phyloP scores from a whole-genome alignment of 1,139 yeast genomes.

The Kodamaea fungicola region DNA sequence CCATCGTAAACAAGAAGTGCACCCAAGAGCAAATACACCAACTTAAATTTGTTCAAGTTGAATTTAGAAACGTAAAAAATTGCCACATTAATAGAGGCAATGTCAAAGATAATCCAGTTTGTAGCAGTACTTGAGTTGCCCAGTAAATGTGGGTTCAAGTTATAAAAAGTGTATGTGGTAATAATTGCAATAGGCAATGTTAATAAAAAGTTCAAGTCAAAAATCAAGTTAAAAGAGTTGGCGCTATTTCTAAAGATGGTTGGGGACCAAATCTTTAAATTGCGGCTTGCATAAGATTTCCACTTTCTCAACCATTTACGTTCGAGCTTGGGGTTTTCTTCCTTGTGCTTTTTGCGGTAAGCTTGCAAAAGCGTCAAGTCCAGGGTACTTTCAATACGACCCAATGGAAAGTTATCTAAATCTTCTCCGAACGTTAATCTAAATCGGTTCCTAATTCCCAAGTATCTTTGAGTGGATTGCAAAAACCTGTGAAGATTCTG shows the following conservation, averaged over 20 bases:
- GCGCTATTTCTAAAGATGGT: constrained; percentile 10
- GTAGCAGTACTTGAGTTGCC: constrained; percentile 10
- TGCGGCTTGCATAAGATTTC: constrained; percentile 14
- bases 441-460: constrained; percentile 13
- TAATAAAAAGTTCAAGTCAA: constrained; percentile 31
- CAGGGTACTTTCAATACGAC: constrained; percentile 16
- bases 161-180: constrained; percentile 18
- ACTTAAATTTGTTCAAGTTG: constrained; percentile 37
- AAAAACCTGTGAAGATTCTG: constrained; percentile 1
- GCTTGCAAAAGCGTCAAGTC: constrained; percentile 8
- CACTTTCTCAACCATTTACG: constrained; percentile 14
- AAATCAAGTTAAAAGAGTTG: constrained; percentile 24
- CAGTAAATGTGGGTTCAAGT: constrained; percentile 19
- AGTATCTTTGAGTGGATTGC: background rate
- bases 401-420: constrained; percentile 20
- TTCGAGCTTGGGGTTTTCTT: constrained; percentile 11
- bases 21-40: constrained; percentile 41
- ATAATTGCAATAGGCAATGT: constrained; percentile 19
- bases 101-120: constrained; percentile 31
- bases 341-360: background rate
- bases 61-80: constrained; percentile 30
- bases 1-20: constrained; percentile 61
- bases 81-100: constrained; percentile 33
- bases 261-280: constrained; percentile 12
- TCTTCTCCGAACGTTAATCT: constrained; percentile 19